Evolutionary conservation across 225 moss, liverwort and hornwort genomes (phyloP).

Genomic region (Neckera pumila): DNA sequence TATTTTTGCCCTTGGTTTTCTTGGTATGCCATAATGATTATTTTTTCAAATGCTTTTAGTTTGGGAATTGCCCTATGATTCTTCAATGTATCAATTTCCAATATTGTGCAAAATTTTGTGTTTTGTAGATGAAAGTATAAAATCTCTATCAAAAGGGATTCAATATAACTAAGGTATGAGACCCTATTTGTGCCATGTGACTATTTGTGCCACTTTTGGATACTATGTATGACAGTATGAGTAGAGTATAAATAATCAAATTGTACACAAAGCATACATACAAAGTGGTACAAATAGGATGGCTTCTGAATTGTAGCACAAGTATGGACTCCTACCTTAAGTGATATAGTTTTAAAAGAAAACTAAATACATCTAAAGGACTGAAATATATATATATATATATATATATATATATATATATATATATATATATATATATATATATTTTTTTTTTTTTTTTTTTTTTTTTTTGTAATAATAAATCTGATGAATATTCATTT

Average conservation of each 20-base stretch:
- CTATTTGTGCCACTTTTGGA: background rate
- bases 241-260: background rate
- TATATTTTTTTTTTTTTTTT: too few relatives aligned
- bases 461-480: too few relatives aligned
- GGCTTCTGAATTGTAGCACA: background rate
- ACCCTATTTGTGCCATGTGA: background rate
- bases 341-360: too few relatives aligned
- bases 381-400: too few relatives aligned
- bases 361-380: too few relatives aligned
- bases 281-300: background rate
- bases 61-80: background rate
- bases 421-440: too few relatives aligned
- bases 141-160: background rate
- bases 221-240: too few relatives aligned
- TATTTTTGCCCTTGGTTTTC: background rate
- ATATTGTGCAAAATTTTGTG: fast-evolving
- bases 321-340: too few relatives aligned
- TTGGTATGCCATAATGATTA: fast-evolving
- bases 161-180: background rate
- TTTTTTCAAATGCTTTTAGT: background rate
- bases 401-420: too few relatives aligned
- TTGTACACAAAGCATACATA: background rate
- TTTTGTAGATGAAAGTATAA: background rate
- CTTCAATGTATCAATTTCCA: background rate
- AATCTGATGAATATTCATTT: too few relatives aligned